Percentiles rank a stretch among this genome's conserved stretches.
Evolutionary conservation across 192 early-diverging fungal species (phyloP).

Genomic region (Coemansia sp.): DNA sequence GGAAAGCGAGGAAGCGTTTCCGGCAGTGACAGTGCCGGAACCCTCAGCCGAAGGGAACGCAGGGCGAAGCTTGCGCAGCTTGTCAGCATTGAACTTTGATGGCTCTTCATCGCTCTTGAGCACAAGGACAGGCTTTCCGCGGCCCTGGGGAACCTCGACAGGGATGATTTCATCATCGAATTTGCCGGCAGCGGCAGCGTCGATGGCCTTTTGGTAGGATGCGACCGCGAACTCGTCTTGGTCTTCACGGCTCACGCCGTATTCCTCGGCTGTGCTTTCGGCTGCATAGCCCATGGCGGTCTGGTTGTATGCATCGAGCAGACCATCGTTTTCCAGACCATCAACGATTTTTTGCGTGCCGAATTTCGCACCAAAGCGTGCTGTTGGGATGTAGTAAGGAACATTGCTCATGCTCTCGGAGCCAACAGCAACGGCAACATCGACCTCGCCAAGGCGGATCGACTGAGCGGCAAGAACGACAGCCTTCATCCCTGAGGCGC

Average conservation of each 20-base stretch:
- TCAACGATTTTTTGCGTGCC: constrained; percentile 72
- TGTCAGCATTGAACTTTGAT: constrained; percentile 75
- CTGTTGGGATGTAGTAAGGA: constrained; percentile 77
- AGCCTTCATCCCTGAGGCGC: constrained; percentile 82
- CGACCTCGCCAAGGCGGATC: constrained; percentile 69
- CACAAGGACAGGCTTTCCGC: constrained; percentile 63
- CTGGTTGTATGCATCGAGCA: constrained; percentile 73
- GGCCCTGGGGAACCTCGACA: constrained; percentile 65
- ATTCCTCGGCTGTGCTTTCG: constrained; percentile 77
- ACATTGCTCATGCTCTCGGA: constrained; percentile 82
- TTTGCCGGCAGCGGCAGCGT: constrained; percentile 59
- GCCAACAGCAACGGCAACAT: constrained; percentile 74
- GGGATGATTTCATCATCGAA: constrained; percentile 72
- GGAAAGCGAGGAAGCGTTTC: constrained; percentile 78
- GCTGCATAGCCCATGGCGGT: constrained; percentile 79
- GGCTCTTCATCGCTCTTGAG: constrained; percentile 66
- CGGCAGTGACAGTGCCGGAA: constrained; percentile 87
- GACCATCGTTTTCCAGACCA: constrained; percentile 71
- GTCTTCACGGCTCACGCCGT: constrained; percentile 72
- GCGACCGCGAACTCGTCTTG: constrained; percentile 78
- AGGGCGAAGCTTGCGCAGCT: constrained; percentile 83
- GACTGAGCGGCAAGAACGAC: constrained; percentile 71
- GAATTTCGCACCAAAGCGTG: constrained; percentile 75
- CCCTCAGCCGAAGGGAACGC: constrained; percentile 74
- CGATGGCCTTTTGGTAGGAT: constrained; percentile 76